Base-by-base conservation (phyloP, 306 rosid genomes). In the Gillenia trifoliata region DNA sequence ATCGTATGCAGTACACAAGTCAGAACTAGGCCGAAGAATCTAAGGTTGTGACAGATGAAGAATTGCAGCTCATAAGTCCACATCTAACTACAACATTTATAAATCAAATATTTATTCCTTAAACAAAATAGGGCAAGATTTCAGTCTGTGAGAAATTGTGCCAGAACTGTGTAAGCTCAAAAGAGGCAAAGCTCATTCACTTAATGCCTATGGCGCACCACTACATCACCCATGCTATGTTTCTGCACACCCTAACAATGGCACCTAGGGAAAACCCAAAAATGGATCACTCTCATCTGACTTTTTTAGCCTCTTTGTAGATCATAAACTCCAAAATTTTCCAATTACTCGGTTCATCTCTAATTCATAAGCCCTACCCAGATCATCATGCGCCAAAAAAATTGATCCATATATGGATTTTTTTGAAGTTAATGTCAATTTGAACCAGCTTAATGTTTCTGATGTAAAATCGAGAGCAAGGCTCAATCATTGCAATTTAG, bases 161-260 rank as follows among this genome's bases (percentile, higher is more conserved):
- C 20, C 26, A 50, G 10, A 15, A 30, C 36, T 12, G 6, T 62
- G 76, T 19, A 45, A 11, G 30, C 64, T 47, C 55, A 50, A 20
- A 70, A 70, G 25, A 17, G 71, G 76, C 64, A 60, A 50, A 56
- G 7, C 29, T 28, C 61, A 57, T 67, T 75, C 59, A 38, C 57
- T 36, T 22, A 41, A 50, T 61, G 54, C 55, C 54, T 34, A 70
- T 70, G 71, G 69, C 45, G 54, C 66, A 54, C 81, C 70, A 69
- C 65, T 62, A 19, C 64, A 23, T 8, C 61, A 60, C 75, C 75
- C 54, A 69, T 62, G 29, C 47, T 41, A 61, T 3, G 66, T 22
- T 23, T 41, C 41, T 60, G 15, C 12, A 34, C 23, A 52, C 65
- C 40, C 69, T 64, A 64, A 6, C 17, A 64, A 23, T 61, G 31